A percentile compares a stretch with the other conserved stretches of the same genome.
Conservation (phyloP, 2,329 filamentous ascomycete genomes). For the Monosporascus cannonballus region DNA sequence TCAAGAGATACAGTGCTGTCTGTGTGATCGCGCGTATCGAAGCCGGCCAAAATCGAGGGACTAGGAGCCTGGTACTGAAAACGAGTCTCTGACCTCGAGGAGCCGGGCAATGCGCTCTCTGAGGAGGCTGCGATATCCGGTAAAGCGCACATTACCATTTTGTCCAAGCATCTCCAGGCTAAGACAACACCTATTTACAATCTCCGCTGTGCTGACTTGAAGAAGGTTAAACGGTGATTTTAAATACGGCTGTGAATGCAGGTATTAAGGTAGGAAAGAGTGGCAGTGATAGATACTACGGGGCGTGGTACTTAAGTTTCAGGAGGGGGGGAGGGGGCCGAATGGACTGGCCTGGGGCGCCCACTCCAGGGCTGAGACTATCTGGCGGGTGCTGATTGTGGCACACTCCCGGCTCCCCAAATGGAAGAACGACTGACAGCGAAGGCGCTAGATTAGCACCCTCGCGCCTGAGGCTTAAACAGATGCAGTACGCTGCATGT, state of each 20-base stretch:
- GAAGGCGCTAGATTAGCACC: background rate
- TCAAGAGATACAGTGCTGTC: background rate
- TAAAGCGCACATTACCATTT: background rate
- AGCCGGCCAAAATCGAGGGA: background rate
- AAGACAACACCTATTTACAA: too few relatives aligned
- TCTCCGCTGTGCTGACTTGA: too few relatives aligned
- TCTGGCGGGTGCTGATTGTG: background rate
- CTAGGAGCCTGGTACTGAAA: background rate
- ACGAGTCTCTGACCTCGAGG: background rate
- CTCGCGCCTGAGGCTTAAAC: background rate
- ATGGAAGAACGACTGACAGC: background rate
- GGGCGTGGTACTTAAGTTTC: background rate
- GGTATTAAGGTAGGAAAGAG: background rate
- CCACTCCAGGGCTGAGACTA: background rate
- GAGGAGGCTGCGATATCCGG: background rate
- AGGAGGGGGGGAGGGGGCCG: background rate
- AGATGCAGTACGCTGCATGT: too few relatives aligned
- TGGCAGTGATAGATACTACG: background rate
- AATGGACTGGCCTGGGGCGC: background rate
- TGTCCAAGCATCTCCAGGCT: too few relatives aligned
- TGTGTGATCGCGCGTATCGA: background rate
- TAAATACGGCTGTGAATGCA: background rate
- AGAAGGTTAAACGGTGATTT: background rate
- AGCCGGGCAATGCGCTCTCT: background rate
- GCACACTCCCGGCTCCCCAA: background rate